Base-by-base conservation (phyloP, 345 rosid genomes). In the Gossypium anomalum region DNA sequence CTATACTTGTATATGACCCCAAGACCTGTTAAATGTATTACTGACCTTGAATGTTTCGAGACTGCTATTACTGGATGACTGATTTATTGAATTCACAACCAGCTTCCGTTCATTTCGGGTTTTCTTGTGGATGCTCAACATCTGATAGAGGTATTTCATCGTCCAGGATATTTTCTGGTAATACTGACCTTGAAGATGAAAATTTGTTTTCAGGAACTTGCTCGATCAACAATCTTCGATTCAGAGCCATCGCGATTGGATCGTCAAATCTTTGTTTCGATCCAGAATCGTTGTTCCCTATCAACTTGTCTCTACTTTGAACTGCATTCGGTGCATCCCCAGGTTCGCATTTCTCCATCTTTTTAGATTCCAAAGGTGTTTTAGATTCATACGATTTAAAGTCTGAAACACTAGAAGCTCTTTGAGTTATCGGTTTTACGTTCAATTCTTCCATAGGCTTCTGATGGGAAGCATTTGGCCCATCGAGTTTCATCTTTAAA, bases 171-270 rank as follows among this genome's bases (percentile, higher is more conserved):
- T 70, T 71, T 44, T 73, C 82, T 63, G 72, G 78, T 72, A 85
- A 74, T 66, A 85, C 88, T 27, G 89, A 86, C 77, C 74, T 82
- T 20, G 88, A 89, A 72, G 87, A 87, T 43, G 88, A 71, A 76
- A 78, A 77, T 59, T 85, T 78, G 78, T 34, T 23, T 12, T 49
- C 55, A 67, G 76, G 43, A 38, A 58, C 22, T 56, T 80, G 84
- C 49, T 77, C 80, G 34, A 48, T 47, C 62, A 53, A 9, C 3
- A 63, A 44, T 61, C 76, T 75, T 56, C 17, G 77, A 16, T 60
- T 81, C 3, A 9, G 22, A 23, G 67, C 17, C 27, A 78, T 75
- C 47, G 67, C 9, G 16, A 64, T 43, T 17, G 81, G 70, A 47
- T 65, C 63, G 63, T 51, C 66, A 49, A 20, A 60, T 29, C 41